phyloP scores from a whole-genome alignment of 2,329 filamentous ascomycete species.

The Monosporascus sp. region DNA sequence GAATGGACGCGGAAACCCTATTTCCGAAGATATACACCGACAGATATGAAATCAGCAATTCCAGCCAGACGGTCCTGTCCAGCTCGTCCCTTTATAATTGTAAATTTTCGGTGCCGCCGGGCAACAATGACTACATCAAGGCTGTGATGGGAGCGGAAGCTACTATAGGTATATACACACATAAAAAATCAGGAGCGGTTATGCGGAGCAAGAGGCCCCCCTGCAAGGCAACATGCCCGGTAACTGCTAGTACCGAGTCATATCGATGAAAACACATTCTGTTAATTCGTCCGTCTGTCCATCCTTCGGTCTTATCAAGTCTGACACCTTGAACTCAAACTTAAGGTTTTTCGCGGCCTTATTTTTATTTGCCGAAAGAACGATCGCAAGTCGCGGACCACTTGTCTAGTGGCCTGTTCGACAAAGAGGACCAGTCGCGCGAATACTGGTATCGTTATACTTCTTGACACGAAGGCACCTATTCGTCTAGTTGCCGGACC shows the following conservation, averaged over 20 bases:
- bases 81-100: too few relatives aligned
- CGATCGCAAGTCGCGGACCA: too few relatives aligned
- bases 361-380: background rate
- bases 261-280: background rate
- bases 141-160: too few relatives aligned
- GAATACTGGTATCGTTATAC: background rate
- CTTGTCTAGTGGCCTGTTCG: too few relatives aligned
- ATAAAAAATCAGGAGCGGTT: background rate
- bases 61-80: too few relatives aligned
- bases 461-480: too few relatives aligned
- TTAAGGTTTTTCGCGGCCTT: background rate
- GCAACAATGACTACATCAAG: too few relatives aligned
- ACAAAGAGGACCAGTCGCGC: background rate
- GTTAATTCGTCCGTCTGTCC: background rate
- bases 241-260: background rate
- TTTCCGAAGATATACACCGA: too few relatives aligned
- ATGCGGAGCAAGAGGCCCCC: background rate
- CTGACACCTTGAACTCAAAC: background rate
- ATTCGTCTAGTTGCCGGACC: conserved; percentile 13
- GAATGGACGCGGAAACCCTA: too few relatives aligned
- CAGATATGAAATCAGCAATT: too few relatives aligned
- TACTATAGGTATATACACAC: too few relatives aligned
- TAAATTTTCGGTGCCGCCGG: too few relatives aligned
- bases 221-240: background rate
- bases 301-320: background rate